Evolutionary conservation across 768 basidiomycete genomes (phyloP), one percentile per base, ranked within the genome.

Genomic region (Rhodotorula toruloides): DNA sequence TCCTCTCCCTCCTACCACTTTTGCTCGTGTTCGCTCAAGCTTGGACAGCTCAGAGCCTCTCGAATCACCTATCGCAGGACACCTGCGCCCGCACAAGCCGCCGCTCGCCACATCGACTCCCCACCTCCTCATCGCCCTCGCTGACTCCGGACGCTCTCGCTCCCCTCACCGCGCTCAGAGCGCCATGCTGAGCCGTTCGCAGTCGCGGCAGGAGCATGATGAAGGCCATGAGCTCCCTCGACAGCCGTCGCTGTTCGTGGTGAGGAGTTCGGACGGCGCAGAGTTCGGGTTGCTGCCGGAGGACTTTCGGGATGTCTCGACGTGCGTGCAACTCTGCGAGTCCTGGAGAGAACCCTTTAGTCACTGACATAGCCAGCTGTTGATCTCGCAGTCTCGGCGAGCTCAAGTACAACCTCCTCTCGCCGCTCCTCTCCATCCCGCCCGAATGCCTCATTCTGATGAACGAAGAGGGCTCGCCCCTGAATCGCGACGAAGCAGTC

Each of bases 371-470:
- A 43, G 3, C 2, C 13, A n/a, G n/a, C n/a, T n/a, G n/a, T n/a
- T n/a, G n/a, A n/a, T n/a, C 40, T 19, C 27, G 16, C 63, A 73
- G 69, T 10, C 58, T 73, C 27, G 58, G 65, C 27, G 55, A 66
- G 34, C 61, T 73, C 3, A 60, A 58, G 4, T 47, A 31, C 34
- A 37, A 65, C 34, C 34, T 71, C 34, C 54, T 73, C 14, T 52
- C 59, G 22, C 65, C 64, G 12, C 61, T 71, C 12, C 63, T 73
- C 19, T 17, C 55, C 36, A 73, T 73, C 56, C 65, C 66, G 32
- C 42, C 54, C 48, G 68, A 70, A 29, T 65, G 61, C 55, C 61
- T 71, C 25, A 73, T 73, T 61, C 46, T 66, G 43, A 73, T 73
- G 72, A 65, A 73, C 64, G 59, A 65, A 27, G 47, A 60, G n/a